Evolutionary conservation across 139 green algal genomes (phyloP).

Genomic region (Chlorella sp.): DNA sequence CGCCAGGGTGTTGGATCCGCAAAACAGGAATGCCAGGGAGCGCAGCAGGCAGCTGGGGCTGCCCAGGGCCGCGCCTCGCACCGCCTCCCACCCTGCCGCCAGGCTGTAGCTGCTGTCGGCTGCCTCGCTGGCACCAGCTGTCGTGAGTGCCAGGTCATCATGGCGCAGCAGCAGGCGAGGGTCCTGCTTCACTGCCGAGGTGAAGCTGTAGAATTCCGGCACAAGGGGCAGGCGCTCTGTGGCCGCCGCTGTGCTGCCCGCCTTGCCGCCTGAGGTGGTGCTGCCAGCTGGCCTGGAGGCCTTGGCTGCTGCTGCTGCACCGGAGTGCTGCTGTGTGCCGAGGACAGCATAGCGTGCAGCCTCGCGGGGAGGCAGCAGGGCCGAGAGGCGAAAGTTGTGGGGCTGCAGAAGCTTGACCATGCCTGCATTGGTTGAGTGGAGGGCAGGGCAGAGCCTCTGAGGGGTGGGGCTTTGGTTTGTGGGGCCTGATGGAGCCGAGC

Average conservation of each 20-base stretch:
- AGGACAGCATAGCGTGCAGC: not conserved
- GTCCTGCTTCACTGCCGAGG: not conserved
- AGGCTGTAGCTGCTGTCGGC: not conserved
- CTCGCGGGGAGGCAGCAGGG: conserved; percentile 5
- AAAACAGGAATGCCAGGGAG: conserved; percentile 4
- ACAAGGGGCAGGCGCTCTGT: not conserved
- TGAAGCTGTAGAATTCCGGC: conserved; percentile 1
- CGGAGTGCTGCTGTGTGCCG: not conserved
- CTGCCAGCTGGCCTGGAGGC: not conserved
- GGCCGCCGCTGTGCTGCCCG: not conserved
- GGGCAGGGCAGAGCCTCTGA: not conserved
- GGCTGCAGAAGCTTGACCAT: conserved; percentile 21
- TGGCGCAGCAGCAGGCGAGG: conserved; percentile 17
- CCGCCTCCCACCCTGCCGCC: not conserved
- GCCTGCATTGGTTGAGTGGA: not conserved
- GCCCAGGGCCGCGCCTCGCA: not conserved
- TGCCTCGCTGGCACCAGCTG: not conserved
- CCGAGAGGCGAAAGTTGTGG: not conserved
- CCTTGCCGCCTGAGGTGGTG: not conserved
- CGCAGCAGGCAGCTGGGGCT: conserved; percentile 11
- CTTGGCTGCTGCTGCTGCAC: conserved; percentile 1
- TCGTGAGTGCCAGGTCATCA: not conserved
- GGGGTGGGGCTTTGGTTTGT: too few relatives aligned
- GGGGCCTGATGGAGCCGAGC: too few relatives aligned
- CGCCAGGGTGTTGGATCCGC: not conserved